A percentile compares a stretch with the other conserved stretches of the same genome.
These are phyloP conservation scores for Albatrellus ellisii DNA, from an alignment of 768 basidiomycete species.

Conservation along the genomic window DNA sequence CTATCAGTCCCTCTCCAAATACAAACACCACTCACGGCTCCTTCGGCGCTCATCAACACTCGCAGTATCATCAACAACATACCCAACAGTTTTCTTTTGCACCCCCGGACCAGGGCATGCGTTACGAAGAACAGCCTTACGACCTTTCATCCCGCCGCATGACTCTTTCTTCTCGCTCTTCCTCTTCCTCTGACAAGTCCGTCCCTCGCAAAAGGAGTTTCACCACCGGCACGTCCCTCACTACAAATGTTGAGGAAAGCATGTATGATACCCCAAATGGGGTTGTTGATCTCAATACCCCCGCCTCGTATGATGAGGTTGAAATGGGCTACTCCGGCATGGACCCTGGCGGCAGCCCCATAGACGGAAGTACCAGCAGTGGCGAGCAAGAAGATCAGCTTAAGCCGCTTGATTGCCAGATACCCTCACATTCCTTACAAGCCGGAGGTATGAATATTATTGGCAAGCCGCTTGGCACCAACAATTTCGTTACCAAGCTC, in stretches of 20 bases:
- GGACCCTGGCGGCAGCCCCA: constrained; percentile 36
- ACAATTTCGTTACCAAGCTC: constrained; percentile 83
- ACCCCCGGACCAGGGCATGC: constrained; percentile 20
- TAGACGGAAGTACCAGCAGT: constrained; percentile 24
- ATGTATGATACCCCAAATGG: constrained; percentile 21
- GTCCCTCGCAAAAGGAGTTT: constrained; percentile 61
- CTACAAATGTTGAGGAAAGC: constrained; percentile 17
- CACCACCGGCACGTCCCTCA: constrained; percentile 25
- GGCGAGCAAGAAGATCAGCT: constrained; percentile 22
- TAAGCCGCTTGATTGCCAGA: constrained; percentile 17
- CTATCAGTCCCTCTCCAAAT: constrained; percentile 39
- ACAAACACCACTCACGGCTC: constrained; percentile 30
- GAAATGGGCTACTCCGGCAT: constrained; percentile 34
- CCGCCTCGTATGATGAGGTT: constrained; percentile 42
- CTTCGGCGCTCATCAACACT: constrained; percentile 29
- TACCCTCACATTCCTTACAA: constrained; percentile 10
- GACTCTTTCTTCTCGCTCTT: constrained; percentile 24
- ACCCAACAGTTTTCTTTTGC: constrained; percentile 38
- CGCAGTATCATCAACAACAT: constrained; percentile 21
- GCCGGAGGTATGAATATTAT: constrained; percentile 36
- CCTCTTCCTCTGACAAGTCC: constrained; percentile 41
- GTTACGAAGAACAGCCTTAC: constrained; percentile 21
- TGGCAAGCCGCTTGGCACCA: constrained; percentile 52
- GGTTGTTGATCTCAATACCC: constrained; percentile 20
- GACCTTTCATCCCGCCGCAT: constrained; percentile 23